Percentiles rank a stretch among this genome's conserved stretches.
Conservation (phyloP, 2,329 filamentous ascomycete genomes). For the Pseudogymnoascus sp. region DNA sequence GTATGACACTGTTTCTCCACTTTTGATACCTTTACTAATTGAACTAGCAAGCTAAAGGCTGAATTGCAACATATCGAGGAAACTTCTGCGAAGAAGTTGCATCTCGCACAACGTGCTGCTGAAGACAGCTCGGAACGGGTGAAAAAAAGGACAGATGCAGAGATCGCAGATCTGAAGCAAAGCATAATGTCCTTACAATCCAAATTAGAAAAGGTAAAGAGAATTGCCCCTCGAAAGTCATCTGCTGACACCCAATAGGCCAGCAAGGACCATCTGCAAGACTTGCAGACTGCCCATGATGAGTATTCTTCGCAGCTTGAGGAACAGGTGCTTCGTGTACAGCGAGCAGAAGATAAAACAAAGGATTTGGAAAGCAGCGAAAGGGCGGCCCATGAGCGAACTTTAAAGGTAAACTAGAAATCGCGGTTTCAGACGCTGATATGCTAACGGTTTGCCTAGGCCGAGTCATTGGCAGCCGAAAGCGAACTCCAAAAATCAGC, state of each 20-base stretch:
- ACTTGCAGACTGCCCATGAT: slow-evolving; percentile 48
- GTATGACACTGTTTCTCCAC: slow-evolving; percentile 29
- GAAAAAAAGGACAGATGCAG: slow-evolving; percentile 46
- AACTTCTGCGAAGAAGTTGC: slow-evolving; percentile 30
- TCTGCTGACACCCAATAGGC: slow-evolving; percentile 35
- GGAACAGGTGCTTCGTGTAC: slow-evolving; percentile 20
- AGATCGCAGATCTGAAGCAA: slow-evolving; percentile 54
- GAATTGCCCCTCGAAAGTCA: not conserved
- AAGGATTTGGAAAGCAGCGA: slow-evolving; percentile 27
- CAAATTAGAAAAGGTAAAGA: slow-evolving; percentile 49
- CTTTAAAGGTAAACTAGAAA: slow-evolving; percentile 19
- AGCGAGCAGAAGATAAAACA: slow-evolving; percentile 37
- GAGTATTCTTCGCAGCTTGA: slow-evolving; percentile 37
- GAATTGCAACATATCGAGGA: slow-evolving; percentile 30
- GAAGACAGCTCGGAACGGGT: slow-evolving; percentile 43
- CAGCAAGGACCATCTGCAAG: slow-evolving; percentile 51
- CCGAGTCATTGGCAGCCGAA: slow-evolving; percentile 27
- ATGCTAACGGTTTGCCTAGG: slow-evolving; percentile 12
- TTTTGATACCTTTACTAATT: slow-evolving; percentile 1
- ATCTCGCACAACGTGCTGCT: slow-evolving; percentile 33
- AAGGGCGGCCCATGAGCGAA: slow-evolving; percentile 30
- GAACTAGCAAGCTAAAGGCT: slow-evolving; percentile 23
- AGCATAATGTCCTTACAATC: slow-evolving; percentile 55
- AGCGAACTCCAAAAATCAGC: slow-evolving; percentile 55
- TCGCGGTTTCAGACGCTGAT: not conserved